Evolutionary conservation across 345 rosid species (phyloP).

Genomic region (Populus davidiana): DNA sequence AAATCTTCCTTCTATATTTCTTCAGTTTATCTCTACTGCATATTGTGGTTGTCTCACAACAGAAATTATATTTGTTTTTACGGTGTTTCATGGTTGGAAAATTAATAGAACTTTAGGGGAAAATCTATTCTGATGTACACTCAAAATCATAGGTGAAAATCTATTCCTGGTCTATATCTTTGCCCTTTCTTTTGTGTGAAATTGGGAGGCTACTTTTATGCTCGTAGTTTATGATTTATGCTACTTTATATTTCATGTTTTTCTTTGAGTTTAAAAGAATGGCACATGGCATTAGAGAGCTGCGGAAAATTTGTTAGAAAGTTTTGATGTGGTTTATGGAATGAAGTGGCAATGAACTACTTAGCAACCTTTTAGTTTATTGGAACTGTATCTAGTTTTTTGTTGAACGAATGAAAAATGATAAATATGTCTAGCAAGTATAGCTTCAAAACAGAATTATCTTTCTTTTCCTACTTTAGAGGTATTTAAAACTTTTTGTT

Average conservation of each 20-base stretch:
- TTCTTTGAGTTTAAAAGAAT: neutral
- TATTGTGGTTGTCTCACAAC: neutral
- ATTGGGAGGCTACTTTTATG: neutral
- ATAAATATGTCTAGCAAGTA: neutral
- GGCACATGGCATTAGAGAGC: neutral
- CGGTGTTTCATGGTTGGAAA: neutral
- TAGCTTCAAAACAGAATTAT: neutral
- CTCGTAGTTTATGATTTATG: neutral
- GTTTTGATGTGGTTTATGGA: neutral
- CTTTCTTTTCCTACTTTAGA: neutral
- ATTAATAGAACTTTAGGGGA: neutral
- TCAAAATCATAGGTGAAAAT: neutral
- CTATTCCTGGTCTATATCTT: neutral
- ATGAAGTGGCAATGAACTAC: neutral
- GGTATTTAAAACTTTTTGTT: neutral
- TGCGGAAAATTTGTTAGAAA: neutral
- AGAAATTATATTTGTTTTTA: slow-evolving; percentile 3
- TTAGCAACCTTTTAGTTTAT: neutral
- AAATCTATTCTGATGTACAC: neutral
- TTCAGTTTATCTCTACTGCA: no score
- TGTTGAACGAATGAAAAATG: neutral
- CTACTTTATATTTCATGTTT: no score
- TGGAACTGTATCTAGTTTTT: neutral
- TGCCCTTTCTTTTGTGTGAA: neutral
- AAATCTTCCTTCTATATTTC: neutral